phyloP scores from a whole-genome alignment of 345 rosid genomes.

The Murraya koenigii region DNA sequence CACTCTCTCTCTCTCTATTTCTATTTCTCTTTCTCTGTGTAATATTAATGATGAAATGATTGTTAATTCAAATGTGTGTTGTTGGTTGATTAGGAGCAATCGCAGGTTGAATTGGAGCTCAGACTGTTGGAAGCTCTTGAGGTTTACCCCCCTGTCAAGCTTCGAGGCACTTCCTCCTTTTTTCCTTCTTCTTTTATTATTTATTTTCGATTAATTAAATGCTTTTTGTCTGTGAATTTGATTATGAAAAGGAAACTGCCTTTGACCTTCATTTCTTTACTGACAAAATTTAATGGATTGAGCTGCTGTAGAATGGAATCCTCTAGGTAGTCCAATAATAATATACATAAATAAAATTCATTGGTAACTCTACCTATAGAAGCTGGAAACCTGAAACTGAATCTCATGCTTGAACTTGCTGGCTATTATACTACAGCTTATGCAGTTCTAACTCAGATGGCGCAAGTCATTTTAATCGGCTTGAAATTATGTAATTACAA shows the following conservation, averaged over 20 bases:
- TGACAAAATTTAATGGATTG: background rate
- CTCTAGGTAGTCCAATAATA: background rate
- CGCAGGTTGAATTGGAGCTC: conserved; percentile 94
- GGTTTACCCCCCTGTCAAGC: conserved; percentile 84
- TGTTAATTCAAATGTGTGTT: background rate
- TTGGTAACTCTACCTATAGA: no score
- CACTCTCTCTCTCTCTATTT: background rate
- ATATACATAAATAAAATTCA: no score
- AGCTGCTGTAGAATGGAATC: background rate
- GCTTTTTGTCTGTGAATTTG: background rate
- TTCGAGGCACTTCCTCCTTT: conserved; percentile 47
- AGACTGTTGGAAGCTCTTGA: conserved; percentile 86
- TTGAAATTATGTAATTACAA: background rate
- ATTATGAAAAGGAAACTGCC: no score
- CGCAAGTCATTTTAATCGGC: background rate
- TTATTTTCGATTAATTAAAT: no score
- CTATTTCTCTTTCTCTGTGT: background rate
- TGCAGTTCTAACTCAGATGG: background rate
- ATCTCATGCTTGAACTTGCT: background rate
- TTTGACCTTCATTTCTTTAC: no score
- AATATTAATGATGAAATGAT: background rate
- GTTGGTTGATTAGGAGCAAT: conserved; percentile 61
- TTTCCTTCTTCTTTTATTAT: background rate
- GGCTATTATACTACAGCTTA: background rate
- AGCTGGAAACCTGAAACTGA: background rate